Conservation (phyloP, 2,329 filamentous ascomycete genomes). For the Colletotrichum sp. region DNA sequence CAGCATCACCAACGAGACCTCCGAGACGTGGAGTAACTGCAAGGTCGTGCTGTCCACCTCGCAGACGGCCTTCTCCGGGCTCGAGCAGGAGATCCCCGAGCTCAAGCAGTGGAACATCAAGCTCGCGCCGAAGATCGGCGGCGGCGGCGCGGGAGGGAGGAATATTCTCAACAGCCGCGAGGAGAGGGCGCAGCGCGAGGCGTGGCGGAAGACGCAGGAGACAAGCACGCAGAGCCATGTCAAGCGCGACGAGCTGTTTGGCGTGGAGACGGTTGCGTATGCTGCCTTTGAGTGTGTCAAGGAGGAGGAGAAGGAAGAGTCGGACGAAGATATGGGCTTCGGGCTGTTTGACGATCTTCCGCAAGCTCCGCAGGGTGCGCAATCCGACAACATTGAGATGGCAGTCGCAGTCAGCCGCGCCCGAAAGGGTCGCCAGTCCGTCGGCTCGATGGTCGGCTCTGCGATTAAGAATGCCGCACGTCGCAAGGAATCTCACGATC, state of each 20-base stretch:
- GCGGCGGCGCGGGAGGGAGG: neutral
- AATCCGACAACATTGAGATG: neutral
- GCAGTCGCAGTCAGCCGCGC: neutral
- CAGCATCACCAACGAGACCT: conserved; percentile 65
- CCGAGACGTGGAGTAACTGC: conserved; percentile 67
- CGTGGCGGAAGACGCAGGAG: conserved; percentile 34
- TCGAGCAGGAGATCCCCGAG: conserved; percentile 59
- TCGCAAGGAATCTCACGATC: neutral
- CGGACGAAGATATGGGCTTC: neutral
- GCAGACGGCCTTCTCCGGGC: conserved; percentile 61
- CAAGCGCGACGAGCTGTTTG: neutral
- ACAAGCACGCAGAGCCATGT: neutral
- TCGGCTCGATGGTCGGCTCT: neutral
- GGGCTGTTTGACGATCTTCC: neutral
- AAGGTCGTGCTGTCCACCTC: conserved; percentile 68
- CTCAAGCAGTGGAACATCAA: conserved; percentile 63
- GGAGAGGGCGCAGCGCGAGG: conserved; percentile 37
- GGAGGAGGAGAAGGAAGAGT: neutral
- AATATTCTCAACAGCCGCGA: conserved; percentile 43
- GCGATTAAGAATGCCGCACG: neutral
- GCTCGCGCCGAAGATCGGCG: conserved; percentile 38
- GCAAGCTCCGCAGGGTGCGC: neutral
- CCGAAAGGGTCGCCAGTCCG: neutral
- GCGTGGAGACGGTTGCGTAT: neutral
- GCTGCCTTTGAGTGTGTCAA: neutral